These are phyloP conservation scores for Colletotrichum chrysophilum DNA, from an alignment of 2,329 filamentous ascomycete species.

Conservation along the genomic window DNA sequence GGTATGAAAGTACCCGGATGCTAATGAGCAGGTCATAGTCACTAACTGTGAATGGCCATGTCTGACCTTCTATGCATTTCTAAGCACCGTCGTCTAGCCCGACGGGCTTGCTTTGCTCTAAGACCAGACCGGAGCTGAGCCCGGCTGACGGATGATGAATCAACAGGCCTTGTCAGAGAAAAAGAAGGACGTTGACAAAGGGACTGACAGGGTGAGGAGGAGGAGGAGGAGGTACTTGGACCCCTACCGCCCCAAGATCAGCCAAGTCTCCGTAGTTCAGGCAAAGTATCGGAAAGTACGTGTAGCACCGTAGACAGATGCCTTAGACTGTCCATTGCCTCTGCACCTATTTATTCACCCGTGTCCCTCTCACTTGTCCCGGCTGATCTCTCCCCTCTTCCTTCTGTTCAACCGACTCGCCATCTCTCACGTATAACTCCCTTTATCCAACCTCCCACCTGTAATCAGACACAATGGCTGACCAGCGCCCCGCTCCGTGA, in stretches of 20 bases:
- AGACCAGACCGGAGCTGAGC: background rate
- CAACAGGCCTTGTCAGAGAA: background rate
- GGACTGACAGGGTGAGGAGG: background rate
- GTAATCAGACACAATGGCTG: constrained; percentile 22
- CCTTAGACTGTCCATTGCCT: background rate
- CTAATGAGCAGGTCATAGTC: background rate
- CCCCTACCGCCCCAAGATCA: background rate
- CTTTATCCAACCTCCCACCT: background rate
- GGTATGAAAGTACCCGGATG: background rate
- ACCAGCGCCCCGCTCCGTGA: constrained; percentile 23
- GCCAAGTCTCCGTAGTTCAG: background rate
- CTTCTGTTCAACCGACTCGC: background rate
- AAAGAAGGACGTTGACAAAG: background rate
- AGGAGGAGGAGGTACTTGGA: background rate
- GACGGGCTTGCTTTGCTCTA: background rate
- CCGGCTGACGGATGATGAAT: background rate
- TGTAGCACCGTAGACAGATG: background rate
- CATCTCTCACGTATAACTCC: background rate
- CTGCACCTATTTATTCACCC: constrained; percentile 14
- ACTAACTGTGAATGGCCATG: background rate
- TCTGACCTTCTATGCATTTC: background rate
- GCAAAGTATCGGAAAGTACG: background rate
- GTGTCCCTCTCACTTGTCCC: background rate
- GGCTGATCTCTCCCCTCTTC: background rate
- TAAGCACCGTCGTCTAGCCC: background rate